These are phyloP conservation scores for Ophiognomonia clavigignenti-juglandacearum DNA, from an alignment of 2,329 filamentous ascomycete genomes.

Conservation along the genomic window DNA sequence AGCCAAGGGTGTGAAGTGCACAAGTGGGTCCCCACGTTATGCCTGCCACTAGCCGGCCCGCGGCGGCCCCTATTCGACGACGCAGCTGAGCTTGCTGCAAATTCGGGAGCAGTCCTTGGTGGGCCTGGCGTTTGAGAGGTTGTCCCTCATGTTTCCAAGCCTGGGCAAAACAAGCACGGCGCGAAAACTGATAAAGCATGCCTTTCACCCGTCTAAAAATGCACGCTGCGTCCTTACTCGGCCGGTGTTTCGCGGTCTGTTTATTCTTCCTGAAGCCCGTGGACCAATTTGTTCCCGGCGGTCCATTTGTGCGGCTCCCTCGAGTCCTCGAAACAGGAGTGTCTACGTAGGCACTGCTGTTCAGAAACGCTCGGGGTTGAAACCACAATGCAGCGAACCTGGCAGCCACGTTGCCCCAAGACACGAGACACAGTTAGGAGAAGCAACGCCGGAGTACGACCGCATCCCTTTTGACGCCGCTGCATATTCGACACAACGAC, in stretches of 20 bases:
- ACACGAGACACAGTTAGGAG: too few relatives aligned
- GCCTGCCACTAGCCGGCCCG: not conserved
- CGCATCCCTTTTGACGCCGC: too few relatives aligned
- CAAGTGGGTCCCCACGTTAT: not conserved
- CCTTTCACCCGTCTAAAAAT: conserved; percentile 1
- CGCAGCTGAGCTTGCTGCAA: too few relatives aligned
- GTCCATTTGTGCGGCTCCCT: too few relatives aligned
- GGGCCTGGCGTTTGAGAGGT: conserved; percentile 15
- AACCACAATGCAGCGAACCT: too few relatives aligned
- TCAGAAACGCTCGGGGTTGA: not conserved
- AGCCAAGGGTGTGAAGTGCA: not conserved
- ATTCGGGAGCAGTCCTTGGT: too few relatives aligned
- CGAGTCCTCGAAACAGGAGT: conserved; percentile 7
- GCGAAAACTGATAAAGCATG: conserved; percentile 1
- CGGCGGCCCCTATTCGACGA: not conserved
- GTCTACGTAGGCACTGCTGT: not conserved
- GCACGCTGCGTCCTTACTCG: not conserved
- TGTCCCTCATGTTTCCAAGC: conserved; percentile 2
- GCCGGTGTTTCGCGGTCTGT: conserved; percentile 1
- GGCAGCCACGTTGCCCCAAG: too few relatives aligned
- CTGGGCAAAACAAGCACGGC: not conserved
- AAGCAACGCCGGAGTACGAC: too few relatives aligned
- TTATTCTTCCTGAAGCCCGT: not conserved
- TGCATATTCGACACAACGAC: too few relatives aligned
- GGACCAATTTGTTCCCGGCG: not conserved